Conservation (phyloP, 2,329 filamentous ascomycete genomes). For the Leptographium wingfieldii region DNA sequence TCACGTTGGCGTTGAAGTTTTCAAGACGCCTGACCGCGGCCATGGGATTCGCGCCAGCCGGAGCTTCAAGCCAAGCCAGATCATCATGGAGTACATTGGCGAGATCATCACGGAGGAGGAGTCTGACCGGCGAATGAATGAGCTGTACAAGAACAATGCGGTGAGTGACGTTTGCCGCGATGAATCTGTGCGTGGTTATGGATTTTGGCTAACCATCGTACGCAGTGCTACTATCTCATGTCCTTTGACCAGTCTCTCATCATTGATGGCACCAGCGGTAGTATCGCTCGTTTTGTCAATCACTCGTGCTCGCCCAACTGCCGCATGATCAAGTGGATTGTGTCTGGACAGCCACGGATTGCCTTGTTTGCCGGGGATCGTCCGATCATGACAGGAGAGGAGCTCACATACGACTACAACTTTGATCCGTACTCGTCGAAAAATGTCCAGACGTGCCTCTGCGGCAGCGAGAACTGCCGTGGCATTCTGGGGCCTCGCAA, state of each 20-base stretch:
- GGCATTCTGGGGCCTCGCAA: conserved; percentile 51
- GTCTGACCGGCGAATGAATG: conserved; percentile 85
- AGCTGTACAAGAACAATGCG: conserved; percentile 86
- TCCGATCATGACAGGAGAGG: conserved; percentile 87
- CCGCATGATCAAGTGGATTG: conserved; percentile 96
- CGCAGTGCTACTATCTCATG: conserved; percentile 94
- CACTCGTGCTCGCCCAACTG: conserved; percentile 96
- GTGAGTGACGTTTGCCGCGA: conserved; percentile 33
- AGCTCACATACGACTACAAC: conserved; percentile 87
- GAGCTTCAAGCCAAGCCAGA: conserved; percentile 76
- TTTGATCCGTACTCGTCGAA: conserved; percentile 58
- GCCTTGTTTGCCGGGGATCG: conserved; percentile 84
- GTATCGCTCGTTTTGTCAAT: conserved; percentile 95
- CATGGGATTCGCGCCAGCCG: conserved; percentile 87
- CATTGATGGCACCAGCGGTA: conserved; percentile 91
- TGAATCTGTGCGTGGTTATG: neutral
- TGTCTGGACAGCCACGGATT: conserved; percentile 88
- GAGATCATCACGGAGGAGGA: conserved; percentile 95
- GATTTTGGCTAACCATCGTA: conserved; percentile 3
- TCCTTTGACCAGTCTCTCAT: conserved; percentile 98
- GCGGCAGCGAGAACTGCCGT: conserved; percentile 50
- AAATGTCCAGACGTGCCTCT: conserved; percentile 55
- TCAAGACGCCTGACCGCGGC: conserved; percentile 79
- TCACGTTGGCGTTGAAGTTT: conserved; percentile 85
- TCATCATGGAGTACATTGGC: conserved; percentile 96